phyloP scores from a whole-genome alignment of 768 basidiomycete genomes.

The Saitozyma sp. region DNA sequence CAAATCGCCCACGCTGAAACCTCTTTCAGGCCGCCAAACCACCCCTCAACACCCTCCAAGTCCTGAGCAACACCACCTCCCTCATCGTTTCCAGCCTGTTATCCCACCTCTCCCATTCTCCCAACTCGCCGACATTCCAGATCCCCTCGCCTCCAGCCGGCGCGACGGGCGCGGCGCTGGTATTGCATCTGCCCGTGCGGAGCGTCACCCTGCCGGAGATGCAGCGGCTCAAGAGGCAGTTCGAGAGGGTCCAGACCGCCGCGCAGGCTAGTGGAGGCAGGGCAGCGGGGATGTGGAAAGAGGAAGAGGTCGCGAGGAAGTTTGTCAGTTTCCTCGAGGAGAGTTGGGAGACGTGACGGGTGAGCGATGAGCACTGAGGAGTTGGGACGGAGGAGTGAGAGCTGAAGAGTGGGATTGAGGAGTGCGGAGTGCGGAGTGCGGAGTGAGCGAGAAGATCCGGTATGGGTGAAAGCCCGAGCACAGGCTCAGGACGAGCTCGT shows the following conservation, averaged over 20 bases:
- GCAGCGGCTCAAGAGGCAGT: conserved; percentile 86
- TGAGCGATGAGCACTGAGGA: no score
- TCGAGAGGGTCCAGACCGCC: conserved; percentile 83
- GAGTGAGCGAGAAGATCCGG: no score
- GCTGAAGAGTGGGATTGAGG: no score
- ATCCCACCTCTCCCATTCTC: conserved; percentile 59
- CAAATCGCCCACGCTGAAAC: neutral
- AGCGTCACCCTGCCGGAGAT: conserved; percentile 79
- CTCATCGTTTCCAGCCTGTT: conserved; percentile 71
- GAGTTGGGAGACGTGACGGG: conserved; percentile 41
- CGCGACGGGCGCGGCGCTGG: conserved; percentile 30
- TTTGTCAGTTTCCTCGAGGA: conserved; percentile 54
- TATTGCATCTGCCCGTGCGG: conserved; percentile 67
- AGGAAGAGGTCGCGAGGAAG: conserved; percentile 46
- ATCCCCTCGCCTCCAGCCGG: conserved; percentile 57
- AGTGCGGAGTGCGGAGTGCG: no score
- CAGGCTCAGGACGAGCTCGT: no score
- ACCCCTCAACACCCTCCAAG: conserved; percentile 81
- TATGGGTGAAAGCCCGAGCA: no score
- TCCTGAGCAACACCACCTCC: conserved; percentile 75
- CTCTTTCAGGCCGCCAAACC: conserved; percentile 68
- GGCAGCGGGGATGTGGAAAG: conserved; percentile 43
- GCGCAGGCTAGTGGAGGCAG: conserved; percentile 55
- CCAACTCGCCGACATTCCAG: conserved; percentile 60
- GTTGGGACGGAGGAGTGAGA: no score